A percentile compares a stretch with the other conserved stretches of the same genome.
These are phyloP conservation scores for Trichosporon asahii DNA, from an alignment of 1,284 basidiomycete species.

Conservation along the genomic window DNA sequence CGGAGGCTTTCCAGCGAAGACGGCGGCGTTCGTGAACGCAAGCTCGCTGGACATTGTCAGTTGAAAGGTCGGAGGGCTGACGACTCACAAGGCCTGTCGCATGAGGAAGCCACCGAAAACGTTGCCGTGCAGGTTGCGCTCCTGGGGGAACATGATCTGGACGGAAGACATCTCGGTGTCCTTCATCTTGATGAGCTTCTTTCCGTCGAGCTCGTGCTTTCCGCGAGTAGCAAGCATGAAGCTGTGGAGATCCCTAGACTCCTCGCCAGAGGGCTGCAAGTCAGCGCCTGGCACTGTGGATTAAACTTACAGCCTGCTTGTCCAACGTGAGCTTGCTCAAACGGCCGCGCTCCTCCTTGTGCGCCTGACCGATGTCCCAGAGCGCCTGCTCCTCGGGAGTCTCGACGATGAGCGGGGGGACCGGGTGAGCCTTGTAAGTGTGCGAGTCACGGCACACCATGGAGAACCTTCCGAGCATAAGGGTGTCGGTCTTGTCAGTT, in stretches of 20 bases:
- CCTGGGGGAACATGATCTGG: constrained; percentile 74
- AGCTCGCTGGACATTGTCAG: constrained; percentile 55
- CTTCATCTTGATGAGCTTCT: constrained; percentile 44
- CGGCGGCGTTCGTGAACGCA: constrained; percentile 66
- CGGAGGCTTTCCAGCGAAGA: constrained; percentile 67
- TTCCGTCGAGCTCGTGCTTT: constrained; percentile 33
- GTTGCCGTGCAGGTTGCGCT: constrained; percentile 77
- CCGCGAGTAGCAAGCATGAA: constrained; percentile 60
- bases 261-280: constrained; percentile 59
- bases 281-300: neutral
- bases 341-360: constrained; percentile 60
- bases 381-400: constrained; percentile 64
- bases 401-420: constrained; percentile 64
- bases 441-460: constrained; percentile 75
- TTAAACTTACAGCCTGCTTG: constrained; percentile 58
- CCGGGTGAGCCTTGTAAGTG: constrained; percentile 62
- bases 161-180: constrained; percentile 43
- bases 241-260: constrained; percentile 65
- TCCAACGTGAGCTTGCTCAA: constrained; percentile 61
- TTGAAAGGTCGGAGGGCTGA: neutral
- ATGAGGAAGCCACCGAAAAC: constrained; percentile 69
- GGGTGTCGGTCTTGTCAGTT: constrained; percentile 58
- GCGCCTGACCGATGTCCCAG: constrained; percentile 63
- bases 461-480: constrained; percentile 61
- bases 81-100: constrained; percentile 56